These are phyloP conservation scores for Discostella pseudostelligera DNA, from an alignment of 108 stramenopile genomes.

Conservation along the genomic window DNA sequence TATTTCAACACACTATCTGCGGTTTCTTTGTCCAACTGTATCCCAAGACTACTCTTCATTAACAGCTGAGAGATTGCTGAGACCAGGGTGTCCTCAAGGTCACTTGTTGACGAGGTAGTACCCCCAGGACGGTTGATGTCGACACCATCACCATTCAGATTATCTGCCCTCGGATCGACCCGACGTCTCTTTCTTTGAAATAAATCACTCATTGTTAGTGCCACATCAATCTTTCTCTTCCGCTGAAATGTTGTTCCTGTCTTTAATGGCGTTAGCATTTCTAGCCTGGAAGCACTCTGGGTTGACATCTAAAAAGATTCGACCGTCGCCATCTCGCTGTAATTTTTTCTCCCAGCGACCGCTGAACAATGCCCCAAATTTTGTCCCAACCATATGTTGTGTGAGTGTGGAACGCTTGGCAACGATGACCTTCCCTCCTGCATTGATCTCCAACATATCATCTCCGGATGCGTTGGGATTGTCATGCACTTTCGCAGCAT, in stretches of 20 bases:
- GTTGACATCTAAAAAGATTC: constrained; percentile 23
- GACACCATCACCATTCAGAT: constrained; percentile 1
- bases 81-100: too few species aligned
- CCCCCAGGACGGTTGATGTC: too few species aligned
- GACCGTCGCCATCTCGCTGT: constrained; percentile 5
- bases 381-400: constrained; percentile 13
- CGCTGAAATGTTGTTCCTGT: constrained; percentile 59
- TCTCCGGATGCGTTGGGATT: not conserved
- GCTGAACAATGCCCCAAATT: constrained; percentile 14
- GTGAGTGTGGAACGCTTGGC: constrained; percentile 20
- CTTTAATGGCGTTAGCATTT: constrained; percentile 62
- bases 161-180: constrained; percentile 31
- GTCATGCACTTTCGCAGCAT: not conserved
- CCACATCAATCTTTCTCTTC: constrained; percentile 79
- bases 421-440: constrained; percentile 14
- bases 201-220: constrained; percentile 72
- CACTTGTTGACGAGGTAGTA: too few species aligned
- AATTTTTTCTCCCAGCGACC: constrained; percentile 30
- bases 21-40: too few species aligned
- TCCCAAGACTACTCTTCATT: too few species aligned
- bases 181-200: constrained; percentile 69
- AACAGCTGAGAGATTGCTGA: too few species aligned
- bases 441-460: constrained; percentile 26
- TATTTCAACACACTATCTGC: too few species aligned
- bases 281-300: constrained; percentile 23